phyloP scores from a whole-genome alignment of 2,329 filamentous ascomycete species.

The Colletotrichum tropicale region DNA sequence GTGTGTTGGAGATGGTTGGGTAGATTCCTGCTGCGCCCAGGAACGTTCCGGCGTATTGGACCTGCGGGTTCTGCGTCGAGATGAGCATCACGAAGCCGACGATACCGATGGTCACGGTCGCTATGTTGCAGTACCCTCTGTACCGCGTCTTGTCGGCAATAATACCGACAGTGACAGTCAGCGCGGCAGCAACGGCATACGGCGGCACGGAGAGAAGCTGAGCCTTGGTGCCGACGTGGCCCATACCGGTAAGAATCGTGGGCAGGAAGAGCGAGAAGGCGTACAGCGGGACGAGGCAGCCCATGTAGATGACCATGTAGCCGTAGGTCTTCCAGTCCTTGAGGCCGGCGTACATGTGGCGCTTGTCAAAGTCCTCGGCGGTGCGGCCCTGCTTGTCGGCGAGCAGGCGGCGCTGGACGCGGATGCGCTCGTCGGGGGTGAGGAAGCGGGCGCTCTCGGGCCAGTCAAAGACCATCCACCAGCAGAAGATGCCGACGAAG shows the following conservation, averaged over 20 bases:
- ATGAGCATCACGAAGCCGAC: constrained; percentile 71
- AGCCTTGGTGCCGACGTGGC: constrained; percentile 37
- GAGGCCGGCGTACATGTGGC: constrained; percentile 72
- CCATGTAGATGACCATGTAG: constrained; percentile 53
- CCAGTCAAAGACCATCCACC: constrained; percentile 80
- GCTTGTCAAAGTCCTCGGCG: constrained; percentile 74
- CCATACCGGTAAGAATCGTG: constrained; percentile 52
- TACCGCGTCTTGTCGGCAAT: constrained; percentile 67
- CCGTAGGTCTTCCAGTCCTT: constrained; percentile 78
- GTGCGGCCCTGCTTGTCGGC: constrained; percentile 71
- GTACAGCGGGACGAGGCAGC: constrained; percentile 53
- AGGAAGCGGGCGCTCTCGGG: constrained; percentile 77
- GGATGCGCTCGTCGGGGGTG: constrained; percentile 65
- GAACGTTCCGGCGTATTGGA: constrained; percentile 73
- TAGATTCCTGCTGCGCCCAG: constrained; percentile 75
- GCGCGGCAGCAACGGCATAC: constrained; percentile 63
- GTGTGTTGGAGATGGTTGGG: constrained; percentile 72
- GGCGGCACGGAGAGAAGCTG: constrained; percentile 65
- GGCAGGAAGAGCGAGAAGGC: constrained; percentile 61
- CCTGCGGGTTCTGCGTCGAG: constrained; percentile 51
- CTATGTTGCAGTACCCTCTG: constrained; percentile 73
- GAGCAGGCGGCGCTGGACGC: constrained; percentile 71
- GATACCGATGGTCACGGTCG: constrained; percentile 63
- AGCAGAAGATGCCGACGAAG: constrained; percentile 66
- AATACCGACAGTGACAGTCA: constrained; percentile 68